Base-by-base conservation (phyloP, 2,329 filamentous ascomycete species). In the Aspergillus fumigatus region DNA sequence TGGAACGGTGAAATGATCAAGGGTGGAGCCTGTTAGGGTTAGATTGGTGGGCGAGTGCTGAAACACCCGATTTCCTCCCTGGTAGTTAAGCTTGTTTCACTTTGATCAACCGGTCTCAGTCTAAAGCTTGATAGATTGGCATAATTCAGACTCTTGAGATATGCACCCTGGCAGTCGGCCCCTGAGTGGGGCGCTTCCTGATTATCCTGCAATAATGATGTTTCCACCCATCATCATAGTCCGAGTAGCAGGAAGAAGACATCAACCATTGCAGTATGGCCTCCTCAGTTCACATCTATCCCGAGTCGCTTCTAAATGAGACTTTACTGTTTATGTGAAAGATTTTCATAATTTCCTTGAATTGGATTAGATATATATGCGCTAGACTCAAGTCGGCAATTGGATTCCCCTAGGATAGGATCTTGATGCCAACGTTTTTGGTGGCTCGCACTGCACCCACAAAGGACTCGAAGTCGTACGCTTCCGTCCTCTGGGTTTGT, bases 21-120 rank as follows among this genome's bases (percentile, higher is more conserved):
- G 32, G 32, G 32, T 17, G 32, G 32, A 32, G 45, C 21, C 10
- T 49, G 45, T 48, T 2, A 25, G 27, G 32, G 52, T 48, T 50
- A 54, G 29, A 54, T 54, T 54, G 52, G 35, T 14, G 25, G 40
- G 41, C 51, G 47, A 17, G 23, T 50, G 48, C 47, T 54, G 52
- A 54, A 54, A 54, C 52, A 50, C 3, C 3, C 23, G 10, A 11
- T 27, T 27, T 26, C 26, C 19, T 38, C 29, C 5, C 32, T 21
- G 26, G 3, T 48, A 21, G 19, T 48, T 26, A 53, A 50, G 41
- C 19, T 40, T 40, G 52, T 54, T 50, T 54, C 52, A 54, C 8
- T 14, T 50, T 54, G 35, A 54, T 50, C 47, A 29, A 4, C 21
- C 32, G 47, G 52, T 38, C 32, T 38, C 32, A 17, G 2, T 17